Evolutionary conservation across 169 alveolate genomes (phyloP).

Genomic region (Ichthyophthirius multifiliis): DNA sequence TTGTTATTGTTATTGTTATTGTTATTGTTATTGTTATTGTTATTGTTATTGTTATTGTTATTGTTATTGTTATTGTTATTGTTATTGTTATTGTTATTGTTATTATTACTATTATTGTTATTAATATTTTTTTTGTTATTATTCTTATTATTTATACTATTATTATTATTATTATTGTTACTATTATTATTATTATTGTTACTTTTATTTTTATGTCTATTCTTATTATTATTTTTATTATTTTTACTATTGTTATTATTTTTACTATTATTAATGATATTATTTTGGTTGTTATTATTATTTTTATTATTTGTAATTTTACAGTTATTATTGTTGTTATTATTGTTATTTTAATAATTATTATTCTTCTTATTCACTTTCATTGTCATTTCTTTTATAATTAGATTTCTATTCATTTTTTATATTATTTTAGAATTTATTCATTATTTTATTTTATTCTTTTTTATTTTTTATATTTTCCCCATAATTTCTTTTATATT

Average conservation of each 20-base stretch:
- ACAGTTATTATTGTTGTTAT: background rate
- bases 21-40: background rate
- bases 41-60: too few species aligned
- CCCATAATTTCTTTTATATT: too few species aligned
- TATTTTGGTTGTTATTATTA: background rate
- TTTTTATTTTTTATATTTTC: too few species aligned
- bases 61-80: background rate
- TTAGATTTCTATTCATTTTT: too few species aligned
- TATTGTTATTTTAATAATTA: background rate
- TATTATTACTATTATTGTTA: background rate
- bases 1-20: background rate
- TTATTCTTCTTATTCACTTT: background rate
- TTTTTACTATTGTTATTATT: background rate
- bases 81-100: background rate
- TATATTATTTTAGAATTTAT: too few species aligned
- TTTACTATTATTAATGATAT: background rate
- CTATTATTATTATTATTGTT: background rate
- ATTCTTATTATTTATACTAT: background rate
- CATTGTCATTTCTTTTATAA: too few species aligned
- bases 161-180: background rate
- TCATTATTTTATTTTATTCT: too few species aligned
- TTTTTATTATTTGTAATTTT: background rate
- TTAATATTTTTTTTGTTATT: background rate
- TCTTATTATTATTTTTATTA: background rate
- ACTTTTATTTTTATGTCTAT: background rate